Evolutionary conservation across 1,139 yeast species (phyloP).

Genomic region (Suhomyces chickasaworum): DNA sequence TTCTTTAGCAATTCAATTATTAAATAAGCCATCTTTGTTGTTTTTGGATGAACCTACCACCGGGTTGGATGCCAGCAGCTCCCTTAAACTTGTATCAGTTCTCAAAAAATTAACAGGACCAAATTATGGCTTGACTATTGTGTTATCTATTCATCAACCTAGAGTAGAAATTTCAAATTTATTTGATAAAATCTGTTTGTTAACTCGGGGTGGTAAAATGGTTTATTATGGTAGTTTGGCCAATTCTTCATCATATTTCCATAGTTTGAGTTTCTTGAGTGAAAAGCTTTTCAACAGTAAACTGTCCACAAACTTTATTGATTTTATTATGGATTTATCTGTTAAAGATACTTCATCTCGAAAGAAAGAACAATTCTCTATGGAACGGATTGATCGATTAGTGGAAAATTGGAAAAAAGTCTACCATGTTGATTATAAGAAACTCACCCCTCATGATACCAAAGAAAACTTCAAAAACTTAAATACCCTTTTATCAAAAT

Average conservation of each 20-base stretch:
- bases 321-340: conserved; percentile 25
- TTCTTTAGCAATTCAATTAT: conserved; percentile 27
- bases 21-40: conserved; percentile 25
- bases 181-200: conserved; percentile 26
- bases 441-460: conserved; percentile 9
- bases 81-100: conserved; percentile 24
- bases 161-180: conserved; percentile 24
- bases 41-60: conserved; percentile 33
- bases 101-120: conserved; percentile 26
- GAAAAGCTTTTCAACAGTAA: conserved; percentile 6
- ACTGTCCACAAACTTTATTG: conserved; percentile 13
- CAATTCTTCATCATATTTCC: conserved; percentile 22
- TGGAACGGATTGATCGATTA: conserved; percentile 19
- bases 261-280: conserved; percentile 13
- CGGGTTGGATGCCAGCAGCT: conserved; percentile 28
- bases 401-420: conserved; percentile 21
- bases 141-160: conserved; percentile 30
- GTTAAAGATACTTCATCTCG: conserved; percentile 25
- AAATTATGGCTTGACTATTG: conserved; percentile 26
- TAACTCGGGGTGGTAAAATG: conserved; percentile 28
- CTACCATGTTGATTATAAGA: background rate
- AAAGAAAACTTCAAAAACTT: conserved; percentile 15
- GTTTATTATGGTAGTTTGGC: conserved; percentile 25
- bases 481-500: conserved; percentile 15
- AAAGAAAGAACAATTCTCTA: conserved; percentile 20